A percentile compares a stretch with the other conserved stretches of the same genome.
Conservation (phyloP, 139 green algal genomes). For the Chlorella vulgaris region DNA sequence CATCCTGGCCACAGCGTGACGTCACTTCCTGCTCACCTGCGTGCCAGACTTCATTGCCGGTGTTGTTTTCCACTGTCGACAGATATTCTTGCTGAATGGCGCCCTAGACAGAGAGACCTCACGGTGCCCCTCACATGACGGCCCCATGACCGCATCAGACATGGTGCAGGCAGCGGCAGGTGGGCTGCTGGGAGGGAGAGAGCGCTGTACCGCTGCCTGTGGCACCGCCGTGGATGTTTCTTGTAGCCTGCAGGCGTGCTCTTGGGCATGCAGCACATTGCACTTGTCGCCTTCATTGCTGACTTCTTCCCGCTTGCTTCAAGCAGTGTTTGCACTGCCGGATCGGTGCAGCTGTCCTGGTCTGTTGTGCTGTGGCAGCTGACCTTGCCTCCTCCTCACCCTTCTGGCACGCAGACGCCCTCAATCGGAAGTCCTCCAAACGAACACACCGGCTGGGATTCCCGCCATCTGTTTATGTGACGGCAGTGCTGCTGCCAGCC, state of each 20-base stretch:
- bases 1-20: neutral
- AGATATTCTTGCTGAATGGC: constrained; percentile 97
- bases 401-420: constrained; percentile 51
- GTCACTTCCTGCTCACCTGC: neutral
- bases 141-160: constrained; percentile 87
- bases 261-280: too few species aligned
- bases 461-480: constrained; percentile 73
- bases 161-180: constrained; percentile 70
- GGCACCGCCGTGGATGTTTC: neutral
- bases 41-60: neutral
- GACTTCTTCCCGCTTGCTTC: too few species aligned
- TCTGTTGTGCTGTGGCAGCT: too few species aligned
- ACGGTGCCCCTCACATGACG: constrained; percentile 37
- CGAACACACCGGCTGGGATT: constrained; percentile 55
- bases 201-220: too few species aligned
- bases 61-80: neutral
- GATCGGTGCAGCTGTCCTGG: too few species aligned
- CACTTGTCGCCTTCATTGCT: too few species aligned
- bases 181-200: constrained; percentile 51
- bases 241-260: too few species aligned
- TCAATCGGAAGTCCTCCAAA: constrained; percentile 64
- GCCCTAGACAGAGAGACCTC: constrained; percentile 91
- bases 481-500: constrained; percentile 72
- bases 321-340: too few species aligned
- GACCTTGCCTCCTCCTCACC: neutral